These are phyloP conservation scores for Flaveria sonorensis DNA, from an alignment of 129 eudicot species.

Conservation along the genomic window DNA sequence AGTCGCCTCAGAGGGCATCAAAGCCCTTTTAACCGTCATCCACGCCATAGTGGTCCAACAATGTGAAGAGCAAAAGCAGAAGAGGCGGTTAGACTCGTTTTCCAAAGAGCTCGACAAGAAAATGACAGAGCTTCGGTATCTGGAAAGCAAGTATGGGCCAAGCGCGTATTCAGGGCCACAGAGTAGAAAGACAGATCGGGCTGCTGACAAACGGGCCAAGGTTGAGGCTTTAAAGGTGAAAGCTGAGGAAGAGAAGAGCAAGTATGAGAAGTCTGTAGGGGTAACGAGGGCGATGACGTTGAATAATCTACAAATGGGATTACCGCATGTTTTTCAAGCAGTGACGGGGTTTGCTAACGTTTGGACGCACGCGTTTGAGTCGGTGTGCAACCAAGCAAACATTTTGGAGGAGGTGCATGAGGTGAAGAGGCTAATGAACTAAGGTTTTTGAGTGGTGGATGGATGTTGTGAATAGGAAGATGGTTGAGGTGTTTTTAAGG, in stretches of 20 bases:
- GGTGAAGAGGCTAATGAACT: slow-evolving; percentile 56
- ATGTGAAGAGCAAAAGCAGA: slow-evolving; percentile 76
- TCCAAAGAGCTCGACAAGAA: slow-evolving; percentile 78
- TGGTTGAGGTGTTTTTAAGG: slow-evolving; percentile 4
- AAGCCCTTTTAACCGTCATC: slow-evolving; percentile 59
- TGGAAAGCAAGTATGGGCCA: slow-evolving; percentile 70
- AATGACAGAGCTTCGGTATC: slow-evolving; percentile 53
- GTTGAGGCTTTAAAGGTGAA: slow-evolving; percentile 64
- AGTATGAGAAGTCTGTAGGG: slow-evolving; percentile 63
- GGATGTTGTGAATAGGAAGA: slow-evolving; percentile 14
- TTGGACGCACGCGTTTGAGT: slow-evolving; percentile 80
- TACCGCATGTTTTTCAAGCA: slow-evolving; percentile 94
- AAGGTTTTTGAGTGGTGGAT: slow-evolving; percentile 15
- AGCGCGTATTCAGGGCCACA: slow-evolving; percentile 28
- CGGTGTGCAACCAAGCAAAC: slow-evolving; percentile 73
- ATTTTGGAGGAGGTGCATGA: slow-evolving; percentile 49
- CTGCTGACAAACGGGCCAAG: slow-evolving; percentile 69
- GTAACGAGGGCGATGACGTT: slow-evolving; percentile 75
- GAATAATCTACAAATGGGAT: slow-evolving; percentile 82
- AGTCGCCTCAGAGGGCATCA: slow-evolving; percentile 94
- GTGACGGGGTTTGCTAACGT: slow-evolving; percentile 90
- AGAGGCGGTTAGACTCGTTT: slow-evolving; percentile 64
- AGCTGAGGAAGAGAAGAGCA: slow-evolving; percentile 85
- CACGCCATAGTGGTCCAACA: slow-evolving; percentile 87
- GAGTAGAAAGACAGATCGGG: slow-evolving; percentile 43